Conservation (phyloP, 768 basidiomycete species). For the Lentinula aciculospora region DNA sequence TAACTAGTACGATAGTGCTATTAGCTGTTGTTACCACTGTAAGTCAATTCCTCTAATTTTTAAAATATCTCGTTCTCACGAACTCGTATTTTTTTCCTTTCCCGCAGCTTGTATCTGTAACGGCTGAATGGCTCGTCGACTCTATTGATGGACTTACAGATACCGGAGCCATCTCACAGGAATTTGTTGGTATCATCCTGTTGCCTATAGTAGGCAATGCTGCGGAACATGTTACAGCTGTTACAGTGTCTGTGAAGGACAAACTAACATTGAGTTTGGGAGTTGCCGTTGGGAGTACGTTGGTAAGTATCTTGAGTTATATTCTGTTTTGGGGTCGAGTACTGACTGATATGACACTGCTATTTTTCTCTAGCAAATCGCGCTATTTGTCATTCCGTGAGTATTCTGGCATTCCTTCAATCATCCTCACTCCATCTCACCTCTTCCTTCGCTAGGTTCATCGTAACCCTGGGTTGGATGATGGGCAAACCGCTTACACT, state of each 20-base stretch:
- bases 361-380: slow-evolving; percentile 39
- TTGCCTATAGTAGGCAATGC: slow-evolving; percentile 71
- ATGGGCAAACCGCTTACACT: slow-evolving; percentile 55
- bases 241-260: slow-evolving; percentile 62
- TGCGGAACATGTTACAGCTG: slow-evolving; percentile 67
- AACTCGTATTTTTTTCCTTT: neutral
- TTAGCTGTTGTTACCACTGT: slow-evolving; percentile 30
- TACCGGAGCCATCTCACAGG: slow-evolving; percentile 40
- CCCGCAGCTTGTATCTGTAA: slow-evolving; percentile 29
- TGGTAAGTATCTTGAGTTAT: slow-evolving; percentile 28
- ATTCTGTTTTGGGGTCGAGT: too few species aligned
- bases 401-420: slow-evolving; percentile 13
- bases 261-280: slow-evolving; percentile 65
- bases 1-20: slow-evolving; percentile 28
- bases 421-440: neutral
- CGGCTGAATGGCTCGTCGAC: slow-evolving; percentile 46
- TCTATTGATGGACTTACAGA: slow-evolving; percentile 58
- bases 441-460: slow-evolving; percentile 29
- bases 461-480: slow-evolving; percentile 56
- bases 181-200: slow-evolving; percentile 60
- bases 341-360: neutral
- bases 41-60: slow-evolving; percentile 36
- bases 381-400: slow-evolving; percentile 61
- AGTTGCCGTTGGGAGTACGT: slow-evolving; percentile 60
- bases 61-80: neutral